A percentile compares a stretch with the other conserved stretches of the same genome.
phyloP scores from a whole-genome alignment of 2,329 filamentous ascomycete genomes.

The Endothia cerciana region DNA sequence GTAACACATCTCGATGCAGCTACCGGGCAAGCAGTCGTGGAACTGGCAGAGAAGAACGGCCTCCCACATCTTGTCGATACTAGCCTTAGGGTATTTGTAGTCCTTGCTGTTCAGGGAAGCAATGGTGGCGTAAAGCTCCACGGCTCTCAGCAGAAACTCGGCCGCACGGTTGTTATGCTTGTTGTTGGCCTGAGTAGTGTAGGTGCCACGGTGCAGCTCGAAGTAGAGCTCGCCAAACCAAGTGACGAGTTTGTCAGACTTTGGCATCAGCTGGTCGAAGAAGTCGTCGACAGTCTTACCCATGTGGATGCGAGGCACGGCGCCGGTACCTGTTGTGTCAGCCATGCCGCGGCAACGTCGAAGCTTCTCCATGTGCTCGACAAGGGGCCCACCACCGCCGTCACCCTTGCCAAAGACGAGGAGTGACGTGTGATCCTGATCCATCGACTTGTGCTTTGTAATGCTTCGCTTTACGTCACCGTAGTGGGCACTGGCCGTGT shows the following conservation, averaged over 20 bases:
- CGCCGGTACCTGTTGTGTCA: slow-evolving; percentile 73
- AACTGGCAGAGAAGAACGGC: slow-evolving; percentile 90
- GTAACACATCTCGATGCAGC: slow-evolving; percentile 97
- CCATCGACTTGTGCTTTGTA: slow-evolving; percentile 91
- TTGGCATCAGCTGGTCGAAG: slow-evolving; percentile 83
- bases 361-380: slow-evolving; percentile 92
- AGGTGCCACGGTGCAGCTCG: slow-evolving; percentile 94
- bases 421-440: slow-evolving; percentile 87
- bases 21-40: slow-evolving; percentile 95
- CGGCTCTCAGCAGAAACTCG: slow-evolving; percentile 82
- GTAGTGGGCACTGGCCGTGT: slow-evolving; percentile 92
- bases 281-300: slow-evolving; percentile 92
- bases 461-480: slow-evolving; percentile 91
- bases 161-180: slow-evolving; percentile 90
- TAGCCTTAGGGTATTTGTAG: slow-evolving; percentile 90
- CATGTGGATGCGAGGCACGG: slow-evolving; percentile 83
- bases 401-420: slow-evolving; percentile 97
- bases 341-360: slow-evolving; percentile 88
- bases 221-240: slow-evolving; percentile 99
- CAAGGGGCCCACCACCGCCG: slow-evolving; percentile 92
- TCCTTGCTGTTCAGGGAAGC: slow-evolving; percentile 72
- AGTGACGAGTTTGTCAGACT: slow-evolving; percentile 78
- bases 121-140: slow-evolving; percentile 86
- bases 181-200: slow-evolving; percentile 97
- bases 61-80: slow-evolving; percentile 98